Evolutionary conservation across 1,284 basidiomycete genomes (phyloP).

Genomic region (Ceratorhiza oryzae-sativae): DNA sequence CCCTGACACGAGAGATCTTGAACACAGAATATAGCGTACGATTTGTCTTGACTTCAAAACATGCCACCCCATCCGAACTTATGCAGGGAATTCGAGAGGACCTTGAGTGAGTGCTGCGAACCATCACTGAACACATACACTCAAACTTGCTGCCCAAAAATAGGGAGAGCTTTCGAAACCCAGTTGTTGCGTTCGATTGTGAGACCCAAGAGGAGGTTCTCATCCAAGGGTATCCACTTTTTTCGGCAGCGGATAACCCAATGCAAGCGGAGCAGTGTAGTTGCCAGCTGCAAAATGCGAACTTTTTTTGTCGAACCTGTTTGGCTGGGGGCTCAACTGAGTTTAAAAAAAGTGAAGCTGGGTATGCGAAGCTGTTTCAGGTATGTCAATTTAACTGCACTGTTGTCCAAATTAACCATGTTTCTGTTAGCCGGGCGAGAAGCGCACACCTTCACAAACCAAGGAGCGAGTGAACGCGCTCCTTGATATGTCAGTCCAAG

Average conservation of each 20-base stretch:
- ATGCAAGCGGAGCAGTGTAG: constrained; percentile 39
- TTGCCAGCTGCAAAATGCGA: constrained; percentile 10
- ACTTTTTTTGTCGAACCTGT: constrained; percentile 38
- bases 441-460: background rate
- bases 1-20: constrained; percentile 19
- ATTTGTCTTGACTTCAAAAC: constrained; percentile 27
- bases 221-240: constrained; percentile 22
- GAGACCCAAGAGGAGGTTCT: constrained; percentile 44
- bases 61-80: constrained; percentile 24
- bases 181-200: constrained; percentile 46
- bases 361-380: constrained; percentile 40
- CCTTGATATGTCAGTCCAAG: background rate
- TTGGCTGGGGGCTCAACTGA: constrained; percentile 34
- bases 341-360: constrained; percentile 21
- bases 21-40: constrained; percentile 24
- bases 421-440: background rate
- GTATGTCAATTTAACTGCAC: constrained; percentile 25
- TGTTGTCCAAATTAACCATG: too few species aligned
- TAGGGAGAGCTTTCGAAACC: too few species aligned
- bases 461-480: background rate
- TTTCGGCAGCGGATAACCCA: constrained; percentile 40
- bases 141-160: too few species aligned
- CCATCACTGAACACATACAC: too few species aligned
- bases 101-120: constrained; percentile 1
- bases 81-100: constrained; percentile 21